Percentiles rank a stretch among this genome's conserved stretches.
Conservation (phyloP, 495 filamentous ascomycete species). For the Aspergillus coremiiformis region DNA sequence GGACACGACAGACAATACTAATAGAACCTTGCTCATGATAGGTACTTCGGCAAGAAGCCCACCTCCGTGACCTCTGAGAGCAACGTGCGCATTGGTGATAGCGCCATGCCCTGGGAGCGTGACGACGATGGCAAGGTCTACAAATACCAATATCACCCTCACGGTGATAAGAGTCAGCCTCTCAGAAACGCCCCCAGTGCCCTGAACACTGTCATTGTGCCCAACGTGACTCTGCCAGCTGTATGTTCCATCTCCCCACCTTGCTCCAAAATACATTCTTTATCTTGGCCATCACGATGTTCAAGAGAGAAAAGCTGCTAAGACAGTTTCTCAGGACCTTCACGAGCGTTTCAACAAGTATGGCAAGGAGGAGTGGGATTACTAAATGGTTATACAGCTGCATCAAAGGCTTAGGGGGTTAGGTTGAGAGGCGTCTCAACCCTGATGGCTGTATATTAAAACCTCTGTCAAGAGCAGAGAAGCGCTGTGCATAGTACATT, state of each 20-base stretch:
- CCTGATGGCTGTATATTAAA: conserved; percentile 66
- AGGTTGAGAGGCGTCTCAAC: conserved; percentile 36
- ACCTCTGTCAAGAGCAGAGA: conserved; percentile 22
- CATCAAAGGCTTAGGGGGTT: conserved; percentile 8
- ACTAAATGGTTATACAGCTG: conserved; percentile 23
- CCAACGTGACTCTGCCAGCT: conserved; percentile 87
- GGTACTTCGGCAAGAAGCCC: conserved; percentile 68
- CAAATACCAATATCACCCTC: conserved; percentile 93
- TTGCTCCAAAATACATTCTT: neutral
- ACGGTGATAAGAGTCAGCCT: conserved; percentile 66
- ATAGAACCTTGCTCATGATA: conserved; percentile 14
- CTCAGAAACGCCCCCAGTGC: conserved; percentile 89
- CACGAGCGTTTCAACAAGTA: conserved; percentile 98
- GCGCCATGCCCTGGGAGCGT: conserved; percentile 85
- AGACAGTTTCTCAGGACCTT: conserved; percentile 48
- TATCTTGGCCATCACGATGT: neutral
- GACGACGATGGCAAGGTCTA: conserved; percentile 48
- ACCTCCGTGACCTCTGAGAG: conserved; percentile 78
- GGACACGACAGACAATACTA: conserved; percentile 9
- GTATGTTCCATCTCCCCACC: conserved; percentile 42
- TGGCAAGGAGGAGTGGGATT: conserved; percentile 74
- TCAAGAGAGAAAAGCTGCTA: neutral
- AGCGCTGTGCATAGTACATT: conserved; percentile 34
- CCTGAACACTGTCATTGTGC: conserved; percentile 86
- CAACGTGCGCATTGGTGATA: conserved; percentile 61